Evolutionary conservation across 1,284 basidiomycete genomes (phyloP).

Genomic region (Boletus sp.): DNA sequence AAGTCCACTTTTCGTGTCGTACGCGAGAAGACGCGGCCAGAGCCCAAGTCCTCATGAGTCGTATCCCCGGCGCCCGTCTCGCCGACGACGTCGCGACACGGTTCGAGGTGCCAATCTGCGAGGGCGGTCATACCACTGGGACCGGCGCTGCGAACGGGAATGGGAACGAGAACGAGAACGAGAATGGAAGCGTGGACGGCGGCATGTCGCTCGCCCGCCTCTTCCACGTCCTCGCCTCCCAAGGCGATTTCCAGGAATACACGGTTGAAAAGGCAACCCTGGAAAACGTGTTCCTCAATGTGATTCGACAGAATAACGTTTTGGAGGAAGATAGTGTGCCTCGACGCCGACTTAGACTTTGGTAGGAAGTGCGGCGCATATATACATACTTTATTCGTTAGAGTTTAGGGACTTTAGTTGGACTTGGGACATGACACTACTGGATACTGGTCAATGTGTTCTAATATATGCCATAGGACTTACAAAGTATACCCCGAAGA

Average conservation of each 20-base stretch:
- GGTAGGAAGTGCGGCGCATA: background rate
- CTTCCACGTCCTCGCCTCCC: constrained; percentile 56
- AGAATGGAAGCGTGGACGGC: background rate
- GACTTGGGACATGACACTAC: too few species aligned
- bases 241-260: constrained; percentile 52
- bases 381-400: too few species aligned
- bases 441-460: too few species aligned
- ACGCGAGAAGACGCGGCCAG: constrained; percentile 59
- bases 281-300: constrained; percentile 76
- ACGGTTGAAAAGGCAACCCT: constrained; percentile 65
- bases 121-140: constrained; percentile 19
- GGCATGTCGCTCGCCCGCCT: constrained; percentile 53
- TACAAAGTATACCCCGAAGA: too few species aligned
- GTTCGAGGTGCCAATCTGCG: constrained; percentile 70
- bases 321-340: background rate
- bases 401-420: too few species aligned
- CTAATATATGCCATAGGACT: too few species aligned
- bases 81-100: constrained; percentile 78
- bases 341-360: background rate
- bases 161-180: background rate
- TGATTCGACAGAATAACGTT: constrained; percentile 30
- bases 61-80: constrained; percentile 64
- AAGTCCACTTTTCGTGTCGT: constrained; percentile 75
- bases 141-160: background rate
- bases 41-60: constrained; percentile 64